phyloP scores from a whole-genome alignment of 1,284 basidiomycete species.

The Ustilago tritici region DNA sequence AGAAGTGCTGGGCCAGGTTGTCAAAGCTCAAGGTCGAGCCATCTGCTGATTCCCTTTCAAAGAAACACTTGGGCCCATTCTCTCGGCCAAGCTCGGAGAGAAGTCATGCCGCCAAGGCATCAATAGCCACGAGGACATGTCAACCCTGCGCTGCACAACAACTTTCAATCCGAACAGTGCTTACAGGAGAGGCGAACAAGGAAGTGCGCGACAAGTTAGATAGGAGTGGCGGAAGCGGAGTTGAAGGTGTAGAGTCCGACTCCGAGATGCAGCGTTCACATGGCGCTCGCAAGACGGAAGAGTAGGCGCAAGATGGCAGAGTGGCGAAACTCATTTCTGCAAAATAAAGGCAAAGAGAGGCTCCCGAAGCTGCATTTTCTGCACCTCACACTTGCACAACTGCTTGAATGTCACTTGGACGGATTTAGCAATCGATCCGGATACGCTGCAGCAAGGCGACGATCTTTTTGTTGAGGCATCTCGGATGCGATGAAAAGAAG shows the following conservation, averaged over 20 bases:
- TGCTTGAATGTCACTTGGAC: neutral
- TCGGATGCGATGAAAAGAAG: neutral
- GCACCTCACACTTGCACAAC: neutral
- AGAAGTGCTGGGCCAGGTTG: neutral
- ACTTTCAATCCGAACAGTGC: neutral
- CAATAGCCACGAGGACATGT: conserved; percentile 1
- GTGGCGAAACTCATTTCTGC: neutral
- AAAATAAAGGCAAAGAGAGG: neutral
- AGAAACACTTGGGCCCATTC: neutral
- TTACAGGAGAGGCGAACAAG: neutral
- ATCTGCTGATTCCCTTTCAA: neutral
- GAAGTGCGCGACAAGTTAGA: neutral
- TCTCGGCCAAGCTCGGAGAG: neutral
- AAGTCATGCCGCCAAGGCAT: neutral
- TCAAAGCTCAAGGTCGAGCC: neutral
- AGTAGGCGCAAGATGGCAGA: conserved; percentile 11
- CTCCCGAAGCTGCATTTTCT: conserved; percentile 6
- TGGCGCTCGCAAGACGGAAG: neutral
- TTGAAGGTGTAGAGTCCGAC: conserved; percentile 20
- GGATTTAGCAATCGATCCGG: neutral
- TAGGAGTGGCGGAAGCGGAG: conserved; percentile 4
- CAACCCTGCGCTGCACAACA: neutral
- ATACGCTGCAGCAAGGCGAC: neutral
- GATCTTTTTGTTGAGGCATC: conserved; percentile 2
- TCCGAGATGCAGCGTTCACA: conserved; percentile 31